Conservation (phyloP, 1,139 yeast species). For the Protomyces inouyei region DNA sequence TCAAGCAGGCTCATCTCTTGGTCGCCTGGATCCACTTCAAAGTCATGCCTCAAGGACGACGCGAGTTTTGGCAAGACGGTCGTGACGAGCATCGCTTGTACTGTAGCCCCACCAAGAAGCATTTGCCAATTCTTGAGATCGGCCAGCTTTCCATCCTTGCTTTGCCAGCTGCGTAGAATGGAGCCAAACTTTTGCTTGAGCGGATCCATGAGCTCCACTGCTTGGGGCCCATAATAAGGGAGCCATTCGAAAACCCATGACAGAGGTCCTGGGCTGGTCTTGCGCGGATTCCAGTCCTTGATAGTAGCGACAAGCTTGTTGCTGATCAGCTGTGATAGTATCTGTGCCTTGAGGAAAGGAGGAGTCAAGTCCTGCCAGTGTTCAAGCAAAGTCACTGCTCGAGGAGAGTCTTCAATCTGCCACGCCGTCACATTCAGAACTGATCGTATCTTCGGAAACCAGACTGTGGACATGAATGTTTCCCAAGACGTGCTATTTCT, state of each 20-base stretch:
- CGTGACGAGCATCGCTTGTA: constrained; percentile 35
- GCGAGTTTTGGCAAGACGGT: constrained; percentile 42
- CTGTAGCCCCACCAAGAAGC: constrained; percentile 40
- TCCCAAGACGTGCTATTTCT: constrained; percentile 38
- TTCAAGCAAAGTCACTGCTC: constrained; percentile 40
- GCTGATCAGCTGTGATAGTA: constrained; percentile 38
- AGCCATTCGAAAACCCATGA: constrained; percentile 49
- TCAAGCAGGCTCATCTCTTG: constrained; percentile 36
- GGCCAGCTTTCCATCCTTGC: constrained; percentile 35
- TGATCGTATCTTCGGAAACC: constrained; percentile 41
- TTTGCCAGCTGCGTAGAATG: constrained; percentile 41
- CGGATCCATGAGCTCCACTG: constrained; percentile 35
- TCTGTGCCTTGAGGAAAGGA: constrained; percentile 37
- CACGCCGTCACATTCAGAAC: constrained; percentile 34
- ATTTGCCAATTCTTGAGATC: constrained; percentile 43
- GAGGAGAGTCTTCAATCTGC: constrained; percentile 41
- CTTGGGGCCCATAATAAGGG: constrained; percentile 37
- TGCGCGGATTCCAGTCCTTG: constrained; percentile 41
- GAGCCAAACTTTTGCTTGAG: constrained; percentile 39
- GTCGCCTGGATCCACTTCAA: constrained; percentile 38
- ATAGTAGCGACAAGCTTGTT: constrained; percentile 43
- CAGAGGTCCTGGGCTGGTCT: constrained; percentile 7
- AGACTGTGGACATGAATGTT: constrained; percentile 39
- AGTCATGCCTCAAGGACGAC: constrained; percentile 34
- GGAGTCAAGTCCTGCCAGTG: constrained; percentile 47